Evolutionary conservation across 176 grass and related monocot genomes (phyloP), one percentile per base, ranked within the genome.

Genomic region (Oropetium thomaeum): DNA sequence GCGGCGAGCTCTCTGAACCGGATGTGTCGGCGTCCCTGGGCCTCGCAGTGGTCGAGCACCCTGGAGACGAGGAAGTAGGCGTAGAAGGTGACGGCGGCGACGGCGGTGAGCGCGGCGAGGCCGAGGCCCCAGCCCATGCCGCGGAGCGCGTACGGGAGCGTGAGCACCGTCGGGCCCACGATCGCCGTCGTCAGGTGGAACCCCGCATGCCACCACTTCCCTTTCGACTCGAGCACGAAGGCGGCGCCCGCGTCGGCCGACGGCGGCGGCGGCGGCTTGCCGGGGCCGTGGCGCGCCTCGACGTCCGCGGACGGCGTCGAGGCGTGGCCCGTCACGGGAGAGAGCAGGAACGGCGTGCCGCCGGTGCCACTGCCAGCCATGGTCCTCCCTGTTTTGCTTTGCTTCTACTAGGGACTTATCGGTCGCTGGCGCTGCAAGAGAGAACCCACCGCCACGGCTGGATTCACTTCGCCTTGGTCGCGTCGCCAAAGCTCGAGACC

Each of bases 101-200:
- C 40, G 26, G 57, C 53, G 4, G 94, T 91, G 44, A 93, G 83
- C 58, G 74, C 55, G 8, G 58, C 33, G 27, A 97, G 70, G 2
- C 94, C 94, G 15, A 87, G 51, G 1, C 19, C 80, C 93, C 93
- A 97, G 1, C 90, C 93, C 90, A 97, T 88, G 11, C 94, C 94
- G 0, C 88, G 82, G 14, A 97, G 74, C 42, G 90, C 94, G 68
- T 93, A 97, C 34, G 90, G 94, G 67, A 97, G 90, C 74, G 94
- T 93, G 23, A 97, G 86, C 55, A 91, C 88, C 67, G 94, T 93
- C 1, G 94, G 94, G 0, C 94, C 94, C 8, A 97, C 90, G 58
- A 89, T 93, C 32, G 94, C 94, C 66, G 94, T 93, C 57, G 94
- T 93, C n/a, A 93, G 90, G 48, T 97, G 94, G 67, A 97, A 97